Conservation (phyloP, 768 basidiomycete genomes). For the Cystobasidium tubakii region DNA sequence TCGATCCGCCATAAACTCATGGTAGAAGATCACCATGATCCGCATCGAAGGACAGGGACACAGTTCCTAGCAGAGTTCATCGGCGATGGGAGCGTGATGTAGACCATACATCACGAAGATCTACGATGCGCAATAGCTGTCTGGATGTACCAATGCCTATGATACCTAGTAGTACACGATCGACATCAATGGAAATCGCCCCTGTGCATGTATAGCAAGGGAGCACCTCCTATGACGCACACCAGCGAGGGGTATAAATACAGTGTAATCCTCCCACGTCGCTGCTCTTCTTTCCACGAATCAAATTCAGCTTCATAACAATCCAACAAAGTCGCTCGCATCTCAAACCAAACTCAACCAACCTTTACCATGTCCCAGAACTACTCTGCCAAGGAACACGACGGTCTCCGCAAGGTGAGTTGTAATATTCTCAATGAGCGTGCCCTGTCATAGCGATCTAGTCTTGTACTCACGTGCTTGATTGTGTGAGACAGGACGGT, state of each 20-base stretch:
- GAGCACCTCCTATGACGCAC: background rate
- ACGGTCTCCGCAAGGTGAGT: conserved; percentile 35
- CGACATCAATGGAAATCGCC: background rate
- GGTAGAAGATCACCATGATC: background rate
- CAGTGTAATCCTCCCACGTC: background rate
- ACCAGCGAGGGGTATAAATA: background rate
- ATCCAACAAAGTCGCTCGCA: background rate
- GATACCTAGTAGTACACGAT: too few relatives aligned
- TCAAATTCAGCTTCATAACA: conserved; percentile 16
- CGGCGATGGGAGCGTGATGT: background rate
- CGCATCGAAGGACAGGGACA: background rate
- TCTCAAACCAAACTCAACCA: background rate
- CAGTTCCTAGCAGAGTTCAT: background rate
- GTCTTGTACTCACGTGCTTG: background rate
- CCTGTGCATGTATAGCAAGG: background rate
- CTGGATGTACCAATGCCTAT: too few relatives aligned
- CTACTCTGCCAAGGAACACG: conserved; percentile 32
- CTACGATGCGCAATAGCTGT: too few relatives aligned
- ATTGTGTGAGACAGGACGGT: background rate
- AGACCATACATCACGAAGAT: too few relatives aligned
- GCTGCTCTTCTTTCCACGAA: background rate
- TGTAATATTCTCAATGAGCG: background rate
- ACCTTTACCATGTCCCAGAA: background rate
- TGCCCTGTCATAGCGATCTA: background rate
- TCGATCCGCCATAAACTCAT: background rate